phyloP scores from a whole-genome alignment of 2,329 filamentous ascomycete genomes.

The Fusarium sp. region DNA sequence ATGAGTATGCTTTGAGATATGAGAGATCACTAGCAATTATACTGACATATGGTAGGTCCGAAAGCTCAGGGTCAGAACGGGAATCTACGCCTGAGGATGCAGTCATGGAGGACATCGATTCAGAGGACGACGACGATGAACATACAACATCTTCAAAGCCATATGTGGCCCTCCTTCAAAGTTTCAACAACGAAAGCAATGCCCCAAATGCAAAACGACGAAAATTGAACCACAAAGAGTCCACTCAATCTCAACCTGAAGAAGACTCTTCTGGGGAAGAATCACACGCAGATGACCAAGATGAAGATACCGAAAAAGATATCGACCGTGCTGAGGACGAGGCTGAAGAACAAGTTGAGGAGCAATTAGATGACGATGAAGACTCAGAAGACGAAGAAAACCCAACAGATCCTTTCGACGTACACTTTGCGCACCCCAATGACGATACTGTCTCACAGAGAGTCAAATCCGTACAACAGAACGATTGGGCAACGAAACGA shows the following conservation, averaged over 20 bases:
- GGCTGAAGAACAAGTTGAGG: slow-evolving; percentile 46
- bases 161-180: slow-evolving; percentile 70
- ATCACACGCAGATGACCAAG: slow-evolving; percentile 56
- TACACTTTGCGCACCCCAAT: slow-evolving; percentile 79
- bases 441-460: slow-evolving; percentile 67
- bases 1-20: slow-evolving; percentile 48
- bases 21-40: neutral
- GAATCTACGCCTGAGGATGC: slow-evolving; percentile 51
- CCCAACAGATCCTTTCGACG: slow-evolving; percentile 78
- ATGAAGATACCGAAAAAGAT: slow-evolving; percentile 59
- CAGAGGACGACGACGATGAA: slow-evolving; percentile 61
- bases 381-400: slow-evolving; percentile 65
- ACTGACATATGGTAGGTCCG: slow-evolving; percentile 27
- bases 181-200: slow-evolving; percentile 60
- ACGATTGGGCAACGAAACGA: slow-evolving; percentile 64
- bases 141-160: slow-evolving; percentile 60
- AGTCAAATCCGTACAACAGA: slow-evolving; percentile 62
- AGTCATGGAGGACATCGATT: slow-evolving; percentile 52
- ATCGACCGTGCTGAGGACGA: slow-evolving; percentile 49
- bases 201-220: slow-evolving; percentile 66
- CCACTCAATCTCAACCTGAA: slow-evolving; percentile 37
- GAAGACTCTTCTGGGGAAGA: slow-evolving; percentile 27
- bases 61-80: slow-evolving; percentile 46
- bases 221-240: slow-evolving; percentile 61
- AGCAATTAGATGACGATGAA: slow-evolving; percentile 44